phyloP scores from a whole-genome alignment of 805 yeast genomes.

The Diddensiella transvaalensis region DNA sequence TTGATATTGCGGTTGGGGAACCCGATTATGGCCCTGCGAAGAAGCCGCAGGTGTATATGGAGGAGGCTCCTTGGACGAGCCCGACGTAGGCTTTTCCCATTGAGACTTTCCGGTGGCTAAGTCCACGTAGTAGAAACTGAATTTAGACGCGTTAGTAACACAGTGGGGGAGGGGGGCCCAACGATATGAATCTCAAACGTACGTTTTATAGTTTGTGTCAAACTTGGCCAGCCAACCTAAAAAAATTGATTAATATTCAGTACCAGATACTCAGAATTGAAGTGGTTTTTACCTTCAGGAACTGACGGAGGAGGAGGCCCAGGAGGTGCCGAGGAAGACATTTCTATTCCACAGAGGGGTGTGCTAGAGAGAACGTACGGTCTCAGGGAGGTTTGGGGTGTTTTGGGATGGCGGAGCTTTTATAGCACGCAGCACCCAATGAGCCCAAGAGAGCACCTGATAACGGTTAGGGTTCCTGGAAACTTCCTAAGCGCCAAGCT shows the following conservation, averaged over 20 bases:
- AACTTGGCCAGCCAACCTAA: constrained; percentile 37
- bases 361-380: no score
- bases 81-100: constrained; percentile 73
- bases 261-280: not conserved
- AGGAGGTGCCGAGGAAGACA: constrained; percentile 17
- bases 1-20: not conserved
- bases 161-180: no score
- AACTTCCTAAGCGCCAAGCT: no score
- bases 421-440: no score
- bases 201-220: constrained; percentile 49
- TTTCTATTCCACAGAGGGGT: no score
- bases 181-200: no score
- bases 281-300: constrained; percentile 23
- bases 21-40: constrained; percentile 4
- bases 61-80: constrained; percentile 24
- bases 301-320: constrained; percentile 28
- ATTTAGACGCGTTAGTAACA: no score
- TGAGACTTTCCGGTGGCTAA: constrained; percentile 70
- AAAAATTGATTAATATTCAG: not conserved
- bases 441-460: no score
- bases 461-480: no score
- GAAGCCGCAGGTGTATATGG: constrained; percentile 15
- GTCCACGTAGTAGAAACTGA: constrained; percentile 79
- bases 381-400: no score
- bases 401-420: no score